Percentiles rank a stretch among this genome's conserved stretches.
Evolutionary conservation across 179 eudicot species (phyloP).

Genomic region (Pouteria campechiana): DNA sequence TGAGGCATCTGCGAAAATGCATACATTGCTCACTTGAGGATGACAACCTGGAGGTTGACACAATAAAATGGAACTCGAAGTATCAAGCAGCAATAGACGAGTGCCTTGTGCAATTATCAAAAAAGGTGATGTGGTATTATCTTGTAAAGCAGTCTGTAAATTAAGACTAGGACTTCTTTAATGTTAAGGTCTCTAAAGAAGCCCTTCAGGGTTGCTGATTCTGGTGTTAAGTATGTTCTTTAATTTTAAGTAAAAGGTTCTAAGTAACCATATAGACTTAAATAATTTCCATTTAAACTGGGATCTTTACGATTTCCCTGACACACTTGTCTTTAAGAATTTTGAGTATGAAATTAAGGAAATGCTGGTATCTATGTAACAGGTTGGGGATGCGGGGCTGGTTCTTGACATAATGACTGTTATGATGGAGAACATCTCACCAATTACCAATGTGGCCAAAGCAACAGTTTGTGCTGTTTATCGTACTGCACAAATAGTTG

Average conservation of each 20-base stretch:
- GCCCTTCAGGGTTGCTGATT: too few relatives aligned
- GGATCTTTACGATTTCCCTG: too few relatives aligned
- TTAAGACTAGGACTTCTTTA: too few relatives aligned
- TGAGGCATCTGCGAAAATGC: slow-evolving; percentile 91
- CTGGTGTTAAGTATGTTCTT: too few relatives aligned
- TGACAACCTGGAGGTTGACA: slow-evolving; percentile 51
- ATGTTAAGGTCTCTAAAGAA: too few relatives aligned
- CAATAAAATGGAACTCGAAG: slow-evolving; percentile 56
- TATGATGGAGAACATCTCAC: slow-evolving; percentile 79
- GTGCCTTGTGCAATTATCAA: slow-evolving; percentile 64
- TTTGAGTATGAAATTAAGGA: too few relatives aligned
- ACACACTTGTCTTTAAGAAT: too few relatives aligned
- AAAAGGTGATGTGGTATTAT: slow-evolving; percentile 58
- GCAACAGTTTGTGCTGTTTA: slow-evolving; percentile 78
- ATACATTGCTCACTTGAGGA: slow-evolving; percentile 71
- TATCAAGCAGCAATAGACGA: slow-evolving; percentile 66
- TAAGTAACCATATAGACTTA: too few relatives aligned
- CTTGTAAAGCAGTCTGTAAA: too few relatives aligned
- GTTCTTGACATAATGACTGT: slow-evolving; percentile 91
- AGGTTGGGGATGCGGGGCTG: slow-evolving; percentile 99
- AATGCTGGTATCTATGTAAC: slow-evolving; percentile 9
- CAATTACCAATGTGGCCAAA: slow-evolving; percentile 55
- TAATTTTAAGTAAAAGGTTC: too few relatives aligned
- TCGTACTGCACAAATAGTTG: slow-evolving; percentile 91
- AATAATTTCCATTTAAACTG: too few relatives aligned